Percentiles rank a stretch among this genome's conserved stretches.
These are phyloP conservation scores for Corymbia citriodora DNA, from an alignment of 441 rosid genomes.

Conservation along the genomic window DNA sequence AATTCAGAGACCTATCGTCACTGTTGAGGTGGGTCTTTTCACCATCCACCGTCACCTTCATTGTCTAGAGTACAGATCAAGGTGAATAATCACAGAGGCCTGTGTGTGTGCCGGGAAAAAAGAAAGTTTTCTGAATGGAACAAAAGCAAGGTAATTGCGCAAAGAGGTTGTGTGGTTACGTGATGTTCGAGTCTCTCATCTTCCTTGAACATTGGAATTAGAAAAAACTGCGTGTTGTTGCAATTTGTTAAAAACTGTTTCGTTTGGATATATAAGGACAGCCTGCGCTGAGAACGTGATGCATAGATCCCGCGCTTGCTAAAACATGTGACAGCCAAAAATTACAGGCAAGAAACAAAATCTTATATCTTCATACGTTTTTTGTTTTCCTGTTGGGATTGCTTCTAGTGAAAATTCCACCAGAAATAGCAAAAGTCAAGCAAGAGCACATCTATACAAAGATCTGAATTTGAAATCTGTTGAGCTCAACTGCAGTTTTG, in stretches of 20 bases:
- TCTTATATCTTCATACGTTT: background rate
- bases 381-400: background rate
- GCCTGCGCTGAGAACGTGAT: background rate
- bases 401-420: background rate
- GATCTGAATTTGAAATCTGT: background rate
- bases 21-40: background rate
- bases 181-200: background rate
- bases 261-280: background rate
- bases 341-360: background rate
- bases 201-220: background rate
- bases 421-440: background rate
- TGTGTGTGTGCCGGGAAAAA: background rate
- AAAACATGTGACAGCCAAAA: background rate
- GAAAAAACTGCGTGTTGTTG: background rate
- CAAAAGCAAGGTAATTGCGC: background rate
- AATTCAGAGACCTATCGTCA: background rate
- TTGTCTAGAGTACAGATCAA: background rate
- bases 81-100: background rate
- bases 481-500: background rate
- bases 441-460: background rate
- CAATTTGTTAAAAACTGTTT: background rate
- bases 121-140: background rate
- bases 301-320: background rate
- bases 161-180: background rate
- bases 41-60: background rate